Evolutionary conservation across 2,329 filamentous ascomycete genomes (phyloP).

Genomic region (Volutella citrinella): DNA sequence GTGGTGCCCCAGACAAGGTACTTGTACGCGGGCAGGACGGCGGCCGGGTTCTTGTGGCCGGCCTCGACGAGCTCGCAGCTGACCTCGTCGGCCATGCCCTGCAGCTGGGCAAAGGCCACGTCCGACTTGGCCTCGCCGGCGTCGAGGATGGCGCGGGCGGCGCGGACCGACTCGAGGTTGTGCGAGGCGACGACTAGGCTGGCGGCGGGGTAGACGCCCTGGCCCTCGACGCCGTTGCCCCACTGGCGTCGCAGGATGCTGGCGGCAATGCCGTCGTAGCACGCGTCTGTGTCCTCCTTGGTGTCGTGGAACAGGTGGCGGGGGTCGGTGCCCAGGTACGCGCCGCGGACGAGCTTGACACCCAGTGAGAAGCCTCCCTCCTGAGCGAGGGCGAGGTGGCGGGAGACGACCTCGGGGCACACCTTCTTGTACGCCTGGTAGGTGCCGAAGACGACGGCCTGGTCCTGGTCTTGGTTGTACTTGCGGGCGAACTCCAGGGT

Average conservation of each 20-base stretch:
- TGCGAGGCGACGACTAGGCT: slow-evolving; percentile 77
- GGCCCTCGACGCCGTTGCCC: slow-evolving; percentile 32
- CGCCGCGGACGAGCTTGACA: slow-evolving; percentile 73
- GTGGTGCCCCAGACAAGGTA: slow-evolving; percentile 69
- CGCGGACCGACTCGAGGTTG: slow-evolving; percentile 69
- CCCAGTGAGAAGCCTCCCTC: slow-evolving; percentile 64
- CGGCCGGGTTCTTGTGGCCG: slow-evolving; percentile 21
- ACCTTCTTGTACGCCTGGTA: slow-evolving; percentile 76
- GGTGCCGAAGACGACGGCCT: slow-evolving; percentile 74
- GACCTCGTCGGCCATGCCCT: slow-evolving; percentile 95
- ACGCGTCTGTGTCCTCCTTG: slow-evolving; percentile 66
- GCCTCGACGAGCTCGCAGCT: slow-evolving; percentile 58
- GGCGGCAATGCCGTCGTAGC: slow-evolving; percentile 70
- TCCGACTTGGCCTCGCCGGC: slow-evolving; percentile 38
- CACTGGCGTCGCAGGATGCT: slow-evolving; percentile 60
- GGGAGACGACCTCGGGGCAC: slow-evolving; percentile 52
- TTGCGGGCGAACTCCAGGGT: slow-evolving; percentile 71
- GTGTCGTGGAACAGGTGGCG: slow-evolving; percentile 68
- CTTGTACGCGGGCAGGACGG: slow-evolving; percentile 61
- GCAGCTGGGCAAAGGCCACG: slow-evolving; percentile 63
- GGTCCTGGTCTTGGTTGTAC: slow-evolving; percentile 65
- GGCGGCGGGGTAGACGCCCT: slow-evolving; percentile 51
- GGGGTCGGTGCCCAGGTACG: slow-evolving; percentile 69
- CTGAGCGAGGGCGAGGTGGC: slow-evolving; percentile 58
- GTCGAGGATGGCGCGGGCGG: slow-evolving; percentile 51